Evolutionary conservation across 805 yeast genomes (phyloP), one percentile per base, ranked within the genome.

Genomic region (Cyberlindnera bimundalis): DNA sequence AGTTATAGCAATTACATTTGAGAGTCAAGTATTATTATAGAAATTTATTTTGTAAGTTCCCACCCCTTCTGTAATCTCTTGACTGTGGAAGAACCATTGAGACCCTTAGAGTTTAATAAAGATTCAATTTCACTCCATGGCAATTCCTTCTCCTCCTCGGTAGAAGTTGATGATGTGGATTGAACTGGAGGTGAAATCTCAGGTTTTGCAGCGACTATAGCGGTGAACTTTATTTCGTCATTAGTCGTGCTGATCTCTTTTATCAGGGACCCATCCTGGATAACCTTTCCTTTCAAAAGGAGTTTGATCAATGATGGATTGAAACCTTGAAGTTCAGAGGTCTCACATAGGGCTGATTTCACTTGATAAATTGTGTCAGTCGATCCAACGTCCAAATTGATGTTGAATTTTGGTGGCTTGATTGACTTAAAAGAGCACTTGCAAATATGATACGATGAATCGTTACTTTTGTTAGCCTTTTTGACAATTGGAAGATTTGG

Each of bases 351-450:
- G 17, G 48, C 54, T 15, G 53, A 39, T 45, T 68, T 68, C 15
- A 66, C 57, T 36, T 60, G 62, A 26, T 50, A 46, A 15, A 67
- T 52, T 0, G 72, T 62, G 8, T 58, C 62, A 11, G 55, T 50
- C 2, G 47, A 28, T 19, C 45, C 30, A n/a, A 58, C 51, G 17
- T 56, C 46, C 17, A 59, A 46, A 13, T 56, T 48, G 13, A 65
- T 47, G 28, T 64, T 58, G 60, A 85, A 83, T 55, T 80, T 84
- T 6, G 95, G 95, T 5, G 82, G 76, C 52, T 80, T 78, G 40
- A 87, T 73, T 23, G 90, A 82, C 60, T 81, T 82, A 56, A 86
- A 68, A 5, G 60, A 52, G 13, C 73, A 62, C 12, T 47, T 43
- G 15, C 32, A 19, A 7, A 27, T 13, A 11, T 21, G 7, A 29